Evolutionary conservation across 495 filamentous ascomycete species (phyloP).

Genomic region (Penicillium taxi): DNA sequence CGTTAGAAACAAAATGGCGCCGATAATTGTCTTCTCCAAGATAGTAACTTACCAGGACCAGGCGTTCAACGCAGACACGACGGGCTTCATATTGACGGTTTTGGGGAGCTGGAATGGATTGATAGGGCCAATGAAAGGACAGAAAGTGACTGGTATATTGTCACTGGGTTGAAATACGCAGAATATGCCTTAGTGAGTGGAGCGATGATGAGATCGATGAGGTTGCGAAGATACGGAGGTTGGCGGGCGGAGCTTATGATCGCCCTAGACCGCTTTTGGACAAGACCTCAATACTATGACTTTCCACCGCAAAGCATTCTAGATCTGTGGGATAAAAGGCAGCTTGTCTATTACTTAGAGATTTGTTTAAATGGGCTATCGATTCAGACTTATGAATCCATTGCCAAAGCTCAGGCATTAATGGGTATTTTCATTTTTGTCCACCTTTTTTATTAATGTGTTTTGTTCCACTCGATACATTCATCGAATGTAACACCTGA

Average conservation of each 20-base stretch:
- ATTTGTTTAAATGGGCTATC: no score
- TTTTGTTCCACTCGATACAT: constrained; percentile 78
- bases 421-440: constrained; percentile 1
- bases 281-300: no score
- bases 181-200: constrained; percentile 6
- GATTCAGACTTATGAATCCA: no score
- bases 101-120: background rate
- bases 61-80: constrained; percentile 82
- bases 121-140: background rate
- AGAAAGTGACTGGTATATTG: background rate
- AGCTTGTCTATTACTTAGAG: no score
- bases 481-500: constrained; percentile 75
- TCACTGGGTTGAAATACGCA: background rate
- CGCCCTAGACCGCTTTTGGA: constrained; percentile 31
- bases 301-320: no score
- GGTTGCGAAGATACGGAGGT: constrained; percentile 20
- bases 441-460: constrained; percentile 16
- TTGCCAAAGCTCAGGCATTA: no score
- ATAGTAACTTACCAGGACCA: constrained; percentile 68
- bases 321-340: no score
- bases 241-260: constrained; percentile 25
- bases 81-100: constrained; percentile 70
- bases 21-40: background rate
- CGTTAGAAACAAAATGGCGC: constrained; percentile 6
- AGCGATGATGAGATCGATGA: constrained; percentile 9